Percentiles rank a stretch among this genome's conserved stretches.
phyloP scores from a whole-genome alignment of 306 rosid species.

The Acacia confusa region DNA sequence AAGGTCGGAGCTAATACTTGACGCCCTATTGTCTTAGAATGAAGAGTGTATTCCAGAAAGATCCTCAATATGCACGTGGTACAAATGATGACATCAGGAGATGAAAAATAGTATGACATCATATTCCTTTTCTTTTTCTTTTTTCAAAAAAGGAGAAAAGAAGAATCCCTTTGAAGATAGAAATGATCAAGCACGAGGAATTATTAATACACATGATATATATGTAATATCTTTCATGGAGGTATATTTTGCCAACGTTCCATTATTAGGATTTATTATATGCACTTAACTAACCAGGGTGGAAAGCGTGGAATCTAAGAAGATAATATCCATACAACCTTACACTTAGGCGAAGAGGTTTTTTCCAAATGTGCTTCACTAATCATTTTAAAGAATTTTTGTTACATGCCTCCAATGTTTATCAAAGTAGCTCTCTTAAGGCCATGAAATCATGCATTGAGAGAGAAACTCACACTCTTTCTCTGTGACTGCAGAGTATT shows the following conservation, averaged over 20 bases:
- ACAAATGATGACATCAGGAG: neutral
- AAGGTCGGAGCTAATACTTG: neutral
- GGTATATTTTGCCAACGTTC: neutral
- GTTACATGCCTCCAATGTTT: neutral
- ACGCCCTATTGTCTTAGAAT: constrained; percentile 3
- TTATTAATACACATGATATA: neutral
- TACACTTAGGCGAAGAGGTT: too few species aligned
- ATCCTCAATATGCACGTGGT: neutral
- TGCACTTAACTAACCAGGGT: neutral
- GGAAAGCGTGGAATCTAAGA: too few species aligned
- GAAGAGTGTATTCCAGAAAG: neutral
- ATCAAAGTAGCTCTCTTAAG: neutral
- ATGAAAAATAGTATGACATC: neutral
- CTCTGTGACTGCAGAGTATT: neutral
- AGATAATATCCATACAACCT: too few species aligned
- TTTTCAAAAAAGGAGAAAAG: neutral
- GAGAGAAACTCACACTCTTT: neutral
- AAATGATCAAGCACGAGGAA: neutral
- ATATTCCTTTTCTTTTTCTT: neutral
- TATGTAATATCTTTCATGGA: neutral
- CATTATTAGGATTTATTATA: neutral
- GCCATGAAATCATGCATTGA: neutral
- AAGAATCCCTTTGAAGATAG: neutral
- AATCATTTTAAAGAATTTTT: neutral
- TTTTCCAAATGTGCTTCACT: neutral